Percentiles rank a stretch among this genome's conserved stretches.
Evolutionary conservation across 768 basidiomycete genomes (phyloP).

Genomic region (Lactifluus echinatus): DNA sequence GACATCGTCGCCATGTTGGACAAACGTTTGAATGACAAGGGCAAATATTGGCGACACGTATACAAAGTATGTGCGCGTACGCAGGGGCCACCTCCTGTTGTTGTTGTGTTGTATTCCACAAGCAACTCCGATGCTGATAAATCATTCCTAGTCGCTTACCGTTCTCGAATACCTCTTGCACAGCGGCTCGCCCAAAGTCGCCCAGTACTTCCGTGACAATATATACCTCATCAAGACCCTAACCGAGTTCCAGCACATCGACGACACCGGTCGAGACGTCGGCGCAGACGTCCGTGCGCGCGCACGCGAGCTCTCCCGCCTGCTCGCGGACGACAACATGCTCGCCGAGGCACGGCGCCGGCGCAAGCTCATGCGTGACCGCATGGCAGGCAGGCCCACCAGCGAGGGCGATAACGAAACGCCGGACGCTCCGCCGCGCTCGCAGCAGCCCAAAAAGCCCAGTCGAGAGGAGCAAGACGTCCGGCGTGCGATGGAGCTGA

Average conservation of each 20-base stretch:
- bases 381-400: constrained; percentile 53
- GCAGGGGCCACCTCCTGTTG: background rate
- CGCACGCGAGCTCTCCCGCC: constrained; percentile 92
- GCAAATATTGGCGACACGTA: constrained; percentile 98
- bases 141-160: constrained; percentile 59
- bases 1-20: constrained; percentile 99
- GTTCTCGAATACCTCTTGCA: constrained; percentile 91
- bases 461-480: constrained; percentile 70
- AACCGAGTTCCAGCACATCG: constrained; percentile 93
- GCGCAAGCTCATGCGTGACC: constrained; percentile 81
- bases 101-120: too few species aligned
- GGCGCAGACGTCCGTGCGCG: constrained; percentile 93
- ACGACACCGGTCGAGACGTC: constrained; percentile 88
- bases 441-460: constrained; percentile 17
- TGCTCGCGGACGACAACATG: constrained; percentile 72
- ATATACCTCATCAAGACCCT: constrained; percentile 95
- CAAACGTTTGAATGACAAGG: constrained; percentile 95
- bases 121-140: background rate
- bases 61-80: constrained; percentile 64
- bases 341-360: constrained; percentile 70
- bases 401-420: constrained; percentile 33
- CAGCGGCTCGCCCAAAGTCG: constrained; percentile 91
- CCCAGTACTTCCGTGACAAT: constrained; percentile 94
- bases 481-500: constrained; percentile 71
- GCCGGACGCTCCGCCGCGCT: constrained; percentile 24